Conservation (phyloP, 257 asterid genomes). For the Nicotiana obtusifolia region DNA sequence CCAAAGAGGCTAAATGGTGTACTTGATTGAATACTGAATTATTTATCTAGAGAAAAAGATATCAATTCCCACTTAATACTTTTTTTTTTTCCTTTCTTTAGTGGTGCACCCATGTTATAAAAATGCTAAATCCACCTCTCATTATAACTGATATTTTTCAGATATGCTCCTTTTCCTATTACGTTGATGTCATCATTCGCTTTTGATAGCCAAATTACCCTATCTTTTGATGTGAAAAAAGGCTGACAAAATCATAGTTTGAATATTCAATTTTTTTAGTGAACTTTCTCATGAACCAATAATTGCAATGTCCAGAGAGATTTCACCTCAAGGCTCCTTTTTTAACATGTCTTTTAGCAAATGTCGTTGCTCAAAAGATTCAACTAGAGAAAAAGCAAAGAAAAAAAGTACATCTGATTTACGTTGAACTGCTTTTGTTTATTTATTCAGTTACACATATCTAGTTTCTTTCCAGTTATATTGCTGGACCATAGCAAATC, state of each 20-base stretch:
- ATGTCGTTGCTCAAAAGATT: slow-evolving; percentile 1
- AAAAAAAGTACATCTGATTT: not conserved
- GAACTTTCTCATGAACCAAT: not conserved
- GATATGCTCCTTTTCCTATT: too few relatives aligned
- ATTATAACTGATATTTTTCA: too few relatives aligned
- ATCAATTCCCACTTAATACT: too few relatives aligned
- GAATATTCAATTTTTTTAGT: not conserved
- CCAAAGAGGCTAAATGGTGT: too few relatives aligned
- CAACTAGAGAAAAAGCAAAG: not conserved
- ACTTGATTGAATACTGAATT: too few relatives aligned
- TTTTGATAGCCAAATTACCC: not conserved
- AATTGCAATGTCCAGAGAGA: not conserved
- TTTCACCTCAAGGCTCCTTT: slow-evolving; percentile 6
- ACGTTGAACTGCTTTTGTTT: too few relatives aligned
- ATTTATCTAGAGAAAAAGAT: too few relatives aligned
- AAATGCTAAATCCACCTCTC: too few relatives aligned
- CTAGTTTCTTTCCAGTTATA: not conserved
- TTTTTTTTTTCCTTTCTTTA: too few relatives aligned
- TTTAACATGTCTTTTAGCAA: slow-evolving; percentile 4
- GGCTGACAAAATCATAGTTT: not conserved
- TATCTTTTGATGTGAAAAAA: not conserved
- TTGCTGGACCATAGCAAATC: not conserved
- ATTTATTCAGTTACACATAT: not conserved
- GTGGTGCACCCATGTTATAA: too few relatives aligned
- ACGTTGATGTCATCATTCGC: too few relatives aligned